phyloP scores from a whole-genome alignment of 2,329 filamentous ascomycete species.

The Tympanopsis confertula region DNA sequence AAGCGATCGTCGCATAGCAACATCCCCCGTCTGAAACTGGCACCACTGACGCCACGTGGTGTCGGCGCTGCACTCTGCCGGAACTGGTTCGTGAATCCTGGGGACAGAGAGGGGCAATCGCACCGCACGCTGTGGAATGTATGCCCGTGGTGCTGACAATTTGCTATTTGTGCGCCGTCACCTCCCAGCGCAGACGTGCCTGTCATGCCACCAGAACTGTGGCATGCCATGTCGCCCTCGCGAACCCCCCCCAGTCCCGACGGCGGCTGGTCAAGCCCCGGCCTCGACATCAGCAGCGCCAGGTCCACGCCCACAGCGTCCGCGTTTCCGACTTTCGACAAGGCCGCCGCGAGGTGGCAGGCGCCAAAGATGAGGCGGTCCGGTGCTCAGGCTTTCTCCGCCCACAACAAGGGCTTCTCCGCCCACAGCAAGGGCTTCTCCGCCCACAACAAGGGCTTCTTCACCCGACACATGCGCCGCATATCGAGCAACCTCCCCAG shows the following conservation, averaged over 20 bases:
- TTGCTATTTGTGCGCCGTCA: no score
- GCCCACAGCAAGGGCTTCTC: constrained; percentile 70
- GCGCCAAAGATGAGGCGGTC: constrained; percentile 68
- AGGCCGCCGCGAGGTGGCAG: constrained; percentile 64
- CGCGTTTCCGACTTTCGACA: constrained; percentile 35
- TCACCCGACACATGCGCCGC: constrained; percentile 70
- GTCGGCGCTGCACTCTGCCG: no score
- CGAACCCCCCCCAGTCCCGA: constrained; percentile 69
- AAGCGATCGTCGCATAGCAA: no score
- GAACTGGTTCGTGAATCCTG: no score
- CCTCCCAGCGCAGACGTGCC: no score
- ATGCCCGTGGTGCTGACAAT: no score
- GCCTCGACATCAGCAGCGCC: constrained; percentile 58
- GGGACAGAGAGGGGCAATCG: no score
- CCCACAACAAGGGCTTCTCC: constrained; percentile 78
- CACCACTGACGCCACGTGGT: no score
- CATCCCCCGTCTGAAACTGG: no score
- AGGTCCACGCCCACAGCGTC: constrained; percentile 56
- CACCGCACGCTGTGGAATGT: no score
- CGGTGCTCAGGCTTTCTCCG: constrained; percentile 64
- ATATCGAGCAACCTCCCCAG: constrained; percentile 70
- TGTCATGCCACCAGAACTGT: no score
- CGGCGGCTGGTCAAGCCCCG: constrained; percentile 81
- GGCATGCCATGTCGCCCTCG: no score
- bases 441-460: constrained; percentile 76